Conservation (phyloP, 108 stramenopile species). For the Cylindrotheca fusiformis region DNA sequence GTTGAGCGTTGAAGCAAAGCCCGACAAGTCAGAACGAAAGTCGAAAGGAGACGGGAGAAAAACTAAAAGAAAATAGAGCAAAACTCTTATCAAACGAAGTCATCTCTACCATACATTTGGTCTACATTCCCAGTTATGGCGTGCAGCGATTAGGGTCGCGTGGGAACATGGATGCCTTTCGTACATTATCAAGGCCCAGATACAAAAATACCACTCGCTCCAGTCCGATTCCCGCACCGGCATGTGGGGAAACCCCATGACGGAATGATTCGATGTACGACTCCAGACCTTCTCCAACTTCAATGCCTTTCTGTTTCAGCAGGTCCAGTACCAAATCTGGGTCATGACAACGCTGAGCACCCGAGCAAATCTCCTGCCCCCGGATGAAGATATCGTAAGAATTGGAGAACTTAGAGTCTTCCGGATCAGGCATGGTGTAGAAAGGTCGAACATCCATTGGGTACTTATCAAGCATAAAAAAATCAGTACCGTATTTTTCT, state of each 20-base stretch:
- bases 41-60: constrained; percentile 33
- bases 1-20: constrained; percentile 33
- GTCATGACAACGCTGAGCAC: constrained; percentile 95
- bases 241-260: constrained; percentile 89
- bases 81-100: not conserved
- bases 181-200: constrained; percentile 95
- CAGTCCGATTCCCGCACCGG: constrained; percentile 94
- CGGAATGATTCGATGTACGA: constrained; percentile 90
- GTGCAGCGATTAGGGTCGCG: constrained; percentile 94
- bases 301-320: constrained; percentile 85
- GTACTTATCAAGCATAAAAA: constrained; percentile 97
- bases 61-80: constrained; percentile 7
- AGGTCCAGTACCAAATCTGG: constrained; percentile 67
- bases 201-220: constrained; percentile 97
- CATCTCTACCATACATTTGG: not conserved
- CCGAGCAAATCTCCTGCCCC: constrained; percentile 97
- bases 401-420: constrained; percentile 84
- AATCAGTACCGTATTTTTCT: constrained; percentile 94
- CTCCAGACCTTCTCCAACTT: constrained; percentile 71
- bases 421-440: constrained; percentile 97
- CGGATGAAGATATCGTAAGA: constrained; percentile 97
- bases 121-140: constrained; percentile 57
- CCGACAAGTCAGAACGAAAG: constrained; percentile 34
- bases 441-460: constrained; percentile 91
- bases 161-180: constrained; percentile 98